Evolutionary conservation across 345 rosid species (phyloP).

Genomic region (Salix exigua): DNA sequence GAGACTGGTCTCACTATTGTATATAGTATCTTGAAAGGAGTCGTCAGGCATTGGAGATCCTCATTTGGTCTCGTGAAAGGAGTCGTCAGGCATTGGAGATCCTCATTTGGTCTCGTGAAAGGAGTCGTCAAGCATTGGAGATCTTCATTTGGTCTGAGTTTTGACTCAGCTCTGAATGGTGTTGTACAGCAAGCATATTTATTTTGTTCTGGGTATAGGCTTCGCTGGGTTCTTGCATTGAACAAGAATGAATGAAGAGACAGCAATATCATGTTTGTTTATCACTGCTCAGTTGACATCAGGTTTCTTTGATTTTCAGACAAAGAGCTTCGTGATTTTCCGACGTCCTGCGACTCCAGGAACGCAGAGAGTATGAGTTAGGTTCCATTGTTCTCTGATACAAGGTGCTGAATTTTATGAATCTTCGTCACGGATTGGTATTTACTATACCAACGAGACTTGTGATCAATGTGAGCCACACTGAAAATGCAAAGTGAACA

Average conservation of each 20-base stretch:
- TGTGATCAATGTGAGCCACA: no score
- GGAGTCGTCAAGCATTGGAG: background rate
- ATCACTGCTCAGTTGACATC: no score
- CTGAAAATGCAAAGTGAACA: no score
- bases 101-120: background rate
- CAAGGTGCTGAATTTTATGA: no score
- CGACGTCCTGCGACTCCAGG: no score
- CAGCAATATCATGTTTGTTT: no score
- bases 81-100: background rate
- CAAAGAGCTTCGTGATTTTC: no score
- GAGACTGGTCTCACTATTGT: background rate
- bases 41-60: background rate
- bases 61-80: background rate
- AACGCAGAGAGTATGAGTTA: no score
- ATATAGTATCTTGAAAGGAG: slow-evolving; percentile 11
- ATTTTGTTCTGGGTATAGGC: background rate
- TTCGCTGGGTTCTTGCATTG: background rate
- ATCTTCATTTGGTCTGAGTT: background rate
- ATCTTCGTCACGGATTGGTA: no score
- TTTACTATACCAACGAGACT: no score
- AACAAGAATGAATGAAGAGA: background rate
- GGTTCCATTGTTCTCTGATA: no score
- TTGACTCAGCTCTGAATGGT: background rate
- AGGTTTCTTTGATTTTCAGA: no score
- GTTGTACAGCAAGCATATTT: background rate